phyloP scores from a whole-genome alignment of 495 filamentous ascomycete genomes.

The Talaromyces nanjingensis region DNA sequence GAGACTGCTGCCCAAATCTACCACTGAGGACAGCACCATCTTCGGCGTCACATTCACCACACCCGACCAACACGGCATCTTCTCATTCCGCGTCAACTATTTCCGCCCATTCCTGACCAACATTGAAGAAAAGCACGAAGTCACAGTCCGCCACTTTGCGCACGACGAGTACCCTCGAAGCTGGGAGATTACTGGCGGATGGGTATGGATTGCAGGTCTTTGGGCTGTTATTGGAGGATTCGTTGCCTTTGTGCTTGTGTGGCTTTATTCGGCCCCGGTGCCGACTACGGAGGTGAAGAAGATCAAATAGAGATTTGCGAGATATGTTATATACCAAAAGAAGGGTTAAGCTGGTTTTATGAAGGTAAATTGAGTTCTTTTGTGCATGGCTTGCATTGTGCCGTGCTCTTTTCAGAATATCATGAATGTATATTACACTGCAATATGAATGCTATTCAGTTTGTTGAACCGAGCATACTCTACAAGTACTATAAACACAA shows the following conservation, averaged over 20 bases:
- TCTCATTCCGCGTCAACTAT: conserved; percentile 94
- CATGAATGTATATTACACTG: conserved; percentile 6
- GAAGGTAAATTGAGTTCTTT: neutral
- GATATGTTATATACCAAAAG: neutral
- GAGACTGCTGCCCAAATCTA: conserved; percentile 49
- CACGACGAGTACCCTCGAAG: conserved; percentile 94
- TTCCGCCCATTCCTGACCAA: conserved; percentile 86
- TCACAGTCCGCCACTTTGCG: conserved; percentile 90
- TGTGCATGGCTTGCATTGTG: neutral
- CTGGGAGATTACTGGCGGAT: conserved; percentile 83
- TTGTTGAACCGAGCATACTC: neutral
- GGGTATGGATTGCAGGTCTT: conserved; percentile 92
- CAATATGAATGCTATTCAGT: conserved; percentile 2
- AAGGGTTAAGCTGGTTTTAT: neutral
- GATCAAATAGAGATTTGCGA: conserved; percentile 49
- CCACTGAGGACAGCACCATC: conserved; percentile 60
- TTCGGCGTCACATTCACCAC: conserved; percentile 71
- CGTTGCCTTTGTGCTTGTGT: conserved; percentile 75
- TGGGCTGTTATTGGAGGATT: conserved; percentile 77
- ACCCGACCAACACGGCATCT: conserved; percentile 96
- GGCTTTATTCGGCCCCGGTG: conserved; percentile 77
- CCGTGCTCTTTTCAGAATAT: neutral
- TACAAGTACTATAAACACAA: neutral
- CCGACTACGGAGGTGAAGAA: conserved; percentile 40
- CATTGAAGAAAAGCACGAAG: conserved; percentile 89